These are phyloP conservation scores for Castanea sativa DNA, from an alignment of 306 rosid genomes.

Conservation along the genomic window DNA sequence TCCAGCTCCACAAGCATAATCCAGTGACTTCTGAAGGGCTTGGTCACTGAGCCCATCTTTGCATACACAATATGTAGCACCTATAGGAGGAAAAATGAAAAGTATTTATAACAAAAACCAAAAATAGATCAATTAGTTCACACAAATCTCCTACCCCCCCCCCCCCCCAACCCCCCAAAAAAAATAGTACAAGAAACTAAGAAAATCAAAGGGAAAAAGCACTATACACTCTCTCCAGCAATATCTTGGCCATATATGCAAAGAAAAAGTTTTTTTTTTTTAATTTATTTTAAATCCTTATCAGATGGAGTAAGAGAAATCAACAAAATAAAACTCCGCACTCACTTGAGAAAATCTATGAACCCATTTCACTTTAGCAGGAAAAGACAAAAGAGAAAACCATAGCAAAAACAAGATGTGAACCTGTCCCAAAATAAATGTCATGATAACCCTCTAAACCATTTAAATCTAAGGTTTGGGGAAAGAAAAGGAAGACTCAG, in stretches of 20 bases:
- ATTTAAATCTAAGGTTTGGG: neutral
- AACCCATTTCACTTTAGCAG: too few species aligned
- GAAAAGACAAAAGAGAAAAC: too few species aligned
- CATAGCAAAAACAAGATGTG: too few species aligned
- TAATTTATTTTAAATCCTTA: neutral
- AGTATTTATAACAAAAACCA: neutral
- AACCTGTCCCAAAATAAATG: neutral
- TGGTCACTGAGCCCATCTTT: constrained; percentile 73
- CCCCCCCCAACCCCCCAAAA: neutral
- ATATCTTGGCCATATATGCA: neutral
- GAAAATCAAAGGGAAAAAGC: neutral
- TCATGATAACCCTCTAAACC: neutral
- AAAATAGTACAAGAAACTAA: neutral
- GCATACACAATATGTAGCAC: constrained; percentile 76
- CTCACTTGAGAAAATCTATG: too few species aligned
- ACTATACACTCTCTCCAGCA: neutral
- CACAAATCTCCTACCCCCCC: constrained; percentile 14
- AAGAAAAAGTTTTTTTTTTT: neutral
- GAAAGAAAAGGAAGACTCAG: too few species aligned
- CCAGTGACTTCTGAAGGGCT: constrained; percentile 69
- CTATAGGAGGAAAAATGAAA: constrained; percentile 21
- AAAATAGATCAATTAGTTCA: constrained; percentile 10
- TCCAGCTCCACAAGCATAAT: constrained; percentile 98
- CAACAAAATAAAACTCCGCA: neutral
- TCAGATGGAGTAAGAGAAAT: neutral